Base-by-base conservation (phyloP, 805 yeast species). In the Wickerhamiella kazuoi region DNA sequence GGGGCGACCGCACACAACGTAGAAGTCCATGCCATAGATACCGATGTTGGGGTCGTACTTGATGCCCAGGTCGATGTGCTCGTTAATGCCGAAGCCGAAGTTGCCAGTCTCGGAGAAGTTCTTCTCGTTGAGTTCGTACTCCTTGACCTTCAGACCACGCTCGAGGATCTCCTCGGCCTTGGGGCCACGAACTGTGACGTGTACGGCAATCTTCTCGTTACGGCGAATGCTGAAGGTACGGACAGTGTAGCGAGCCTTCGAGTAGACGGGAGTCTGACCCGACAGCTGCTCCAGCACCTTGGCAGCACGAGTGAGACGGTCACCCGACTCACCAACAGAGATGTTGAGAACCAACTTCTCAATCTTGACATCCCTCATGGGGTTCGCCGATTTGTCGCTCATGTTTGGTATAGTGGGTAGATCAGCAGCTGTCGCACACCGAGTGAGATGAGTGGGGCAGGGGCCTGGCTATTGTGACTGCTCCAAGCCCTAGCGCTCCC, bases 251-350 rank as follows among this genome's bases (percentile, higher is more conserved):
- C 98, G 82, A 61, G 98, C 98, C 79, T 90, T 90, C 60, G 97
- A 86, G 70, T 82, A 95, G 60, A 90, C 98, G 68, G 98, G 98
- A 62, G 98, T 90, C 75, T 90, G 98, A 86, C 98, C 98, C 58
- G 97, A 87, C 62, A 90, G 80, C 76, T 90, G 98, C 75, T 90
- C 98, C 65, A 90, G 77, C 62, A 90, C 98, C 78, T 90, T 90
- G 65, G 98, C 90, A 60, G 98, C 98, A 81, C 98, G 87, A 75
- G 98, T 90, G 69, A 90, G 83, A 79, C 97, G 81, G 72, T 90
- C 98, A 77, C 98, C 98, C 70, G 96, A 86, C 74, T 90, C 98
- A 75, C 98, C 98, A 69, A 90, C 98, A 71, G 94, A 86, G 73
- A 90, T 90, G 90, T 90, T 90, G 71, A 90, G 81, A 71, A 90